phyloP scores from a whole-genome alignment of 192 early-diverging fungal species.

The Obelidium mucronatum region DNA sequence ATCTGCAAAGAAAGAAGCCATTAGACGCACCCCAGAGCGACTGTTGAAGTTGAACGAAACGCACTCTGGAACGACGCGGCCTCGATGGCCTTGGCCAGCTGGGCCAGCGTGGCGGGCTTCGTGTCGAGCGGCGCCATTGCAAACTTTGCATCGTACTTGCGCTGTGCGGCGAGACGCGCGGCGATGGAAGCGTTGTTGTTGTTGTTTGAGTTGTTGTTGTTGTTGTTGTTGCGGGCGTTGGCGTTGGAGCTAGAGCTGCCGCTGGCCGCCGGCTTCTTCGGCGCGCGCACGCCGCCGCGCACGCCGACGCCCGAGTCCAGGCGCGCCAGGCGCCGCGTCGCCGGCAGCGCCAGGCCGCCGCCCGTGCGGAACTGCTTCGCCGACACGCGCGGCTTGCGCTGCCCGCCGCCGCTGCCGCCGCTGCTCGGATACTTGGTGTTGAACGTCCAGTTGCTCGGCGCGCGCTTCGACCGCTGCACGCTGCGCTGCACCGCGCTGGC shows the following conservation, averaged over 20 bases:
- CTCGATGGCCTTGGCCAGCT: background rate
- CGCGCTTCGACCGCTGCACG: background rate
- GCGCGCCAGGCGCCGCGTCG: constrained; percentile 23
- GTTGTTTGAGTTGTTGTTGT: background rate
- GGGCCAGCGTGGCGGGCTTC: background rate
- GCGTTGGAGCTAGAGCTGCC: background rate
- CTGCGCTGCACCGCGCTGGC: background rate
- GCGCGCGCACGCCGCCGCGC: background rate
- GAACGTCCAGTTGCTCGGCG: constrained; percentile 27
- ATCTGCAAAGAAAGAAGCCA: constrained; percentile 57
- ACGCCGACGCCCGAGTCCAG: constrained; percentile 8
- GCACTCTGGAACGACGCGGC: background rate
- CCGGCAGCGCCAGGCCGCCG: constrained; percentile 24
- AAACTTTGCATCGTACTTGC: constrained; percentile 26
- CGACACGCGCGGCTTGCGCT: background rate
- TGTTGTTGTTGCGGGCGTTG: background rate
- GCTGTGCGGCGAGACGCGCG: background rate
- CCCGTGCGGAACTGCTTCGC: background rate
- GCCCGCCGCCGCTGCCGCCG: background rate
- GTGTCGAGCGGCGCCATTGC: background rate
- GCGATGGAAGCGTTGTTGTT: background rate
- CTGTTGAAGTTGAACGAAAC: too few species aligned
- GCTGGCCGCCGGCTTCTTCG: background rate
- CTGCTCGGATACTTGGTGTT: constrained; percentile 33
- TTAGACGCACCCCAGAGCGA: background rate